Evolutionary conservation across 2,329 filamentous ascomycete genomes (phyloP).

Genomic region (Ophiostoma pallidulum): DNA sequence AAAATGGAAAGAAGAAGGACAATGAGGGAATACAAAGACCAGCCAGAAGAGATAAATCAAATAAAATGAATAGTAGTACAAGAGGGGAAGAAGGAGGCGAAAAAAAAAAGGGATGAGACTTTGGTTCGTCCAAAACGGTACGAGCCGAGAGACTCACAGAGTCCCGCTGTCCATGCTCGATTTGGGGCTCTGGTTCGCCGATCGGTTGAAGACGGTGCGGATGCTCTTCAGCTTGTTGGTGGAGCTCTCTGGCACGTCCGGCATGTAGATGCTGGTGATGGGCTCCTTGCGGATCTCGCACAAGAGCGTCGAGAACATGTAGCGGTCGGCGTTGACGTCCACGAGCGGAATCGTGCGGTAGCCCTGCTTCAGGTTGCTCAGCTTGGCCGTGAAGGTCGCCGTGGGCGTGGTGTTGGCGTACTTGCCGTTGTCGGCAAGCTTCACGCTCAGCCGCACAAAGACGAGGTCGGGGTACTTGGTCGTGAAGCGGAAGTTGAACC

Average conservation of each 20-base stretch:
- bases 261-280: conserved; percentile 47
- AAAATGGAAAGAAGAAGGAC: not conserved
- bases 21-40: not conserved
- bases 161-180: conserved; percentile 33
- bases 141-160: conserved; percentile 11
- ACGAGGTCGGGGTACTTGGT: conserved; percentile 93
- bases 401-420: conserved; percentile 54
- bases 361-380: conserved; percentile 79
- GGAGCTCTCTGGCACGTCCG: conserved; percentile 27
- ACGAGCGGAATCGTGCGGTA: conserved; percentile 87
- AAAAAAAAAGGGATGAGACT: not conserved
- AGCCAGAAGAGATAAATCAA: not conserved
- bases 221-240: conserved; percentile 42
- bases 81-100: not conserved
- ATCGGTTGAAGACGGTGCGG: conserved; percentile 43
- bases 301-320: conserved; percentile 89
- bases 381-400: conserved; percentile 86
- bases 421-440: conserved; percentile 70
- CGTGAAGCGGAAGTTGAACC: conserved; percentile 69
- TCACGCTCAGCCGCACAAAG: conserved; percentile 88
- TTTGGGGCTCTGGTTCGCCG: conserved; percentile 40
- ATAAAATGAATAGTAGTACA: not conserved
- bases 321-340: conserved; percentile 82
- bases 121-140: too few relatives aligned
- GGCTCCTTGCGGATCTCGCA: conserved; percentile 67